Evolutionary conservation across 805 yeast genomes (phyloP), one percentile per base, ranked within the genome.

Genomic region (Ogataea pignaliae): DNA sequence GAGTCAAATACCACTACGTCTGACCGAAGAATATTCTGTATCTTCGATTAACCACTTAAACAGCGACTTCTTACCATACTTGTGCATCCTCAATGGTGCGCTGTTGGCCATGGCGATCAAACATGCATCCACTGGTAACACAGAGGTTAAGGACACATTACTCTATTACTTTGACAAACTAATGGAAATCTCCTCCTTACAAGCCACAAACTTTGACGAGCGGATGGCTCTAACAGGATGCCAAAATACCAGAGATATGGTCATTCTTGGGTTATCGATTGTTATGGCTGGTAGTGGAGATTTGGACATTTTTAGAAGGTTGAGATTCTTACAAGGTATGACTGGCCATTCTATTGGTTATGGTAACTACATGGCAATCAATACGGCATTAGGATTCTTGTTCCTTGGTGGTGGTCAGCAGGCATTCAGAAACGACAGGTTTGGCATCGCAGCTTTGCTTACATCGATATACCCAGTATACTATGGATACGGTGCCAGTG

Each of bases 281-380:
- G 73, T 89, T 0, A 85, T 88, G 86, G 90, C 96, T 1, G 96
- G 97, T 1, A 79, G 89, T 13, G 98, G 99, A 1, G 97, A 93
- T 59, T 64, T 90, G 42, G 85, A 80, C 36, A 77, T 82, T 0
- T 76, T 93, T 51, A 73, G 90, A 53, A 72, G 97, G 41, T 68
- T 88, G 36, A 72, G 96, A 46, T 73, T 75, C 21, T 65, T 88
- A 29, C 89, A 86, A 58, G 86, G 84, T 16, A 70, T 74, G 11
- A 73, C 77, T 0, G 62, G 58, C 29, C 54, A 54, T 12, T 46
- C 53, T 12, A 58, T 70, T 37, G 70, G 71, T 10, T 88, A 77
- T 60, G 93, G 96, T 0, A 78, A 80, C 46, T 86, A 78, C 55
- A 79, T 85, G 80, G 86, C 90, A 0, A 71, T 82, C 1, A 88